Base-by-base conservation (phyloP, 1,284 basidiomycete species). In the Ceratobasidium sp. region DNA sequence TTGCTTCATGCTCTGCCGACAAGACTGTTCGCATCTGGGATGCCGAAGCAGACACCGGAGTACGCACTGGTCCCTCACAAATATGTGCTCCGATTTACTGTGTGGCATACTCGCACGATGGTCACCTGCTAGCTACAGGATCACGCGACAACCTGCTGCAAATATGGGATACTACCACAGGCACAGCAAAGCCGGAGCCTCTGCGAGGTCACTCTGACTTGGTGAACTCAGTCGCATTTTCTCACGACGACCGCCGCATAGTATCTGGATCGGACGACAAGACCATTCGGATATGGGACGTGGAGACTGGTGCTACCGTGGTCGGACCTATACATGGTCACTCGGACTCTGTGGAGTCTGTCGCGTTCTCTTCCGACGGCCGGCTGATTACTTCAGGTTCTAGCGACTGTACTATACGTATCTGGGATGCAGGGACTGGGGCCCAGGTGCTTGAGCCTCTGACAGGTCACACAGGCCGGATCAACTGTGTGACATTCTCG, bases 221-320 rank as follows among this genome's bases (percentile, higher is more conserved):
- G n/a, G 39, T 64, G 5, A 1, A 2, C 7, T 44, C 61, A 40
- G 61, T 71, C 26, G n/a, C 23, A 1, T 71, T 53, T 26, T 55
- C 33, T 12, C 63, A 51, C 15, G 49, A 51, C 15, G n/a, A 15
- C 46, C 46, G 10, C 46, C 46, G 46, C 15, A n/a, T 79, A 15
- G 73, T 44, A 3, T 68, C 73, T 9, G 67, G 75, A 18, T 60
- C 73, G 5, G 55, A 70, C 0, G 75, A 79, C 44, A 6, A n/a
- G 0, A 58, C 77, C 7, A 55, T 78, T 12, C 58, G 46, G 28
- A 39, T 75, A 1, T 76, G 71, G 78, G 69, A 76, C 64, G 15
- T 53, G 10, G 49, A 28, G 13, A 56, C 49, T 5, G 53, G 66
- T 18, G 58, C 1, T 28, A 28, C 23, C n/a, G 39, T 26, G 1